Evolutionary conservation across 495 filamentous ascomycete genomes (phyloP).

Genomic region (Hapsidospora chrysogenum): DNA sequence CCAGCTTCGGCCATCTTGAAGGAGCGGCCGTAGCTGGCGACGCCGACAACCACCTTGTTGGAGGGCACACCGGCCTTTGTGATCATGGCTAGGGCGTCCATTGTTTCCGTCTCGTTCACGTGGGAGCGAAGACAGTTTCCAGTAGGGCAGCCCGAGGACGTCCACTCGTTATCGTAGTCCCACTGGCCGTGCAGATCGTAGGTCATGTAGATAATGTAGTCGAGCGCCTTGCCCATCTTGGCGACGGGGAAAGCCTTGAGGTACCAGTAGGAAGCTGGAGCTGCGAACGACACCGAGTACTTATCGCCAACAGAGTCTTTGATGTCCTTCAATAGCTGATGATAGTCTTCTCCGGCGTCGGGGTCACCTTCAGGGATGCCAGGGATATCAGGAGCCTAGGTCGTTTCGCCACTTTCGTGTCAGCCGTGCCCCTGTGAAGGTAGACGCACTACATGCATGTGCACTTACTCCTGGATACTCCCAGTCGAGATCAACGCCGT

Average conservation of each 20-base stretch:
- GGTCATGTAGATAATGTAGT: conserved; percentile 17
- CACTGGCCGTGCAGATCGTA: conserved; percentile 16
- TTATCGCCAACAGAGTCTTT: conserved; percentile 4
- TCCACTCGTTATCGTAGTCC: conserved; percentile 5
- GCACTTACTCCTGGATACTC: conserved; percentile 20
- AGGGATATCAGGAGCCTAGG: conserved; percentile 12
- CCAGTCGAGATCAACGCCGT: conserved; percentile 23
- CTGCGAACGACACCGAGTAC: conserved; percentile 14
- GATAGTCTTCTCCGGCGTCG: conserved; percentile 9
- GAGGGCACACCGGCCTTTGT: conserved; percentile 31
- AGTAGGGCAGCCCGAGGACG: conserved; percentile 11
- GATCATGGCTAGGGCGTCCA: conserved; percentile 23
- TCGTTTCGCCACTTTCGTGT: no score
- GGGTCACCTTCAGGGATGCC: conserved; percentile 8
- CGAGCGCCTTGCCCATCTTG: conserved; percentile 8
- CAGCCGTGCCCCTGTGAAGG: no score
- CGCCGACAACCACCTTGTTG: conserved; percentile 22
- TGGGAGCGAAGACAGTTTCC: conserved; percentile 26
- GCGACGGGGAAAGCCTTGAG: conserved; percentile 8
- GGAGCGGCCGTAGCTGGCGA: conserved; percentile 19
- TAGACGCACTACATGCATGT: no score
- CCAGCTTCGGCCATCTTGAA: conserved; percentile 18
- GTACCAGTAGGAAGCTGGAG: conserved; percentile 12
- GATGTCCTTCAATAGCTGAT: conserved; percentile 7
- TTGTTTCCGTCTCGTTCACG: conserved; percentile 27